Evolutionary conservation across 2,329 filamentous ascomycete species (phyloP).

Genomic region (Boeremia exigua): DNA sequence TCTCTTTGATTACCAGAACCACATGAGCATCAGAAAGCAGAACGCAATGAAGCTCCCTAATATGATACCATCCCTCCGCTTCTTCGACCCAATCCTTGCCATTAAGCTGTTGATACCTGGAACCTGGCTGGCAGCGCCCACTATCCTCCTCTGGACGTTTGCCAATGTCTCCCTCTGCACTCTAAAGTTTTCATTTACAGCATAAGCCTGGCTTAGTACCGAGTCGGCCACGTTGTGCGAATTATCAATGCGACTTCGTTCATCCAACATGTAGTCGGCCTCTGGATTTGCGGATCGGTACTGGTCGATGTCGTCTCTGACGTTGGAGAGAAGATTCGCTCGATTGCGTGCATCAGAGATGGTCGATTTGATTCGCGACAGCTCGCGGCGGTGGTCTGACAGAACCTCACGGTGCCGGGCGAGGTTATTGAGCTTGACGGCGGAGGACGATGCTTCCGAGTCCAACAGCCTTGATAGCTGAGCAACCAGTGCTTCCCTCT

Average conservation of each 20-base stretch:
- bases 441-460: conserved; percentile 89
- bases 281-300: conserved; percentile 88
- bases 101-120: conserved; percentile 94
- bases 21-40: conserved; percentile 87
- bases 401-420: conserved; percentile 90
- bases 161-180: conserved; percentile 86
- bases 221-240: conserved; percentile 89
- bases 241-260: conserved; percentile 83
- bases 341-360: conserved; percentile 82
- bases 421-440: conserved; percentile 96
- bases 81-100: conserved; percentile 89
- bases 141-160: conserved; percentile 90
- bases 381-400: conserved; percentile 82
- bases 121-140: conserved; percentile 85
- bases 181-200: conserved; percentile 89
- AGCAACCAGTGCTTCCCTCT: conserved; percentile 80
- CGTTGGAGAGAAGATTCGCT: conserved; percentile 87
- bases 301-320: conserved; percentile 88
- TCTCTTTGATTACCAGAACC: conserved; percentile 40
- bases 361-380: conserved; percentile 73
- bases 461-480: conserved; percentile 90
- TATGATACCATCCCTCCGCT: conserved; percentile 92
- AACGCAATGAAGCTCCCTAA: conserved; percentile 89
- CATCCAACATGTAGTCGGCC: conserved; percentile 96
- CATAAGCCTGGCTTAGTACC: conserved; percentile 93